Evolutionary conservation across 2,329 filamentous ascomycete genomes (phyloP).

Genomic region (Hansfordia pulvinata): DNA sequence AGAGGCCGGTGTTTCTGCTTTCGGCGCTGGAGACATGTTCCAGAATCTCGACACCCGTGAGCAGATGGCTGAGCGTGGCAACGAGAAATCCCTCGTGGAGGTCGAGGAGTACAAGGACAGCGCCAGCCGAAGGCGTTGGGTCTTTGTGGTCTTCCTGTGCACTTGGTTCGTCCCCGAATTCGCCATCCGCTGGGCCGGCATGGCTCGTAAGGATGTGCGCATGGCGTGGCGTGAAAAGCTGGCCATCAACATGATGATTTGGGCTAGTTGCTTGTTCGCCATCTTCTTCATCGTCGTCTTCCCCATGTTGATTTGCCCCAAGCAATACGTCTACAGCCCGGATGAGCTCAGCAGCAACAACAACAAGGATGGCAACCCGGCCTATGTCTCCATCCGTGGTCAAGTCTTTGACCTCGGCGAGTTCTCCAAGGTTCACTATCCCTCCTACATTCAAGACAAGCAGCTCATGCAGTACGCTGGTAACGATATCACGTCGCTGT

Average conservation of each 20-base stretch:
- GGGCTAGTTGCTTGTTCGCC: constrained; percentile 65
- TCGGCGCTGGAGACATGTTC: constrained; percentile 94
- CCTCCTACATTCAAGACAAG: constrained; percentile 45
- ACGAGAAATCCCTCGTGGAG: constrained; percentile 79
- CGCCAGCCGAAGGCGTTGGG: constrained; percentile 76
- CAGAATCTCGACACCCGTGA: constrained; percentile 87
- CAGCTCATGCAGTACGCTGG: constrained; percentile 71
- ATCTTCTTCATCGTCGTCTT: constrained; percentile 88
- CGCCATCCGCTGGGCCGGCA: constrained; percentile 62
- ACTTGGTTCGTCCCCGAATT: constrained; percentile 88
- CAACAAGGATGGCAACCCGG: constrained; percentile 49
- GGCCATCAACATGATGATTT: constrained; percentile 96
- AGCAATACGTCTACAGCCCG: constrained; percentile 73
- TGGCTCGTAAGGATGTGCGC: constrained; percentile 85
- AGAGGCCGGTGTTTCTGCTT: constrained; percentile 82
- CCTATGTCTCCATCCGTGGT: constrained; percentile 76
- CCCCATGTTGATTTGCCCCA: constrained; percentile 79
- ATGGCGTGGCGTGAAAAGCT: constrained; percentile 94
- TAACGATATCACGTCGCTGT: constrained; percentile 72
- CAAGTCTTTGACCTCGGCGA: constrained; percentile 71
- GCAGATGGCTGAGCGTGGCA: constrained; percentile 89
- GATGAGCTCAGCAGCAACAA: constrained; percentile 62
- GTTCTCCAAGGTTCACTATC: constrained; percentile 70
- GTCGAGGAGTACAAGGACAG: constrained; percentile 75
- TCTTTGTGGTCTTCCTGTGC: constrained; percentile 68